These are phyloP conservation scores for Salix viminalis DNA, from an alignment of 345 rosid species.

Conservation along the genomic window DNA sequence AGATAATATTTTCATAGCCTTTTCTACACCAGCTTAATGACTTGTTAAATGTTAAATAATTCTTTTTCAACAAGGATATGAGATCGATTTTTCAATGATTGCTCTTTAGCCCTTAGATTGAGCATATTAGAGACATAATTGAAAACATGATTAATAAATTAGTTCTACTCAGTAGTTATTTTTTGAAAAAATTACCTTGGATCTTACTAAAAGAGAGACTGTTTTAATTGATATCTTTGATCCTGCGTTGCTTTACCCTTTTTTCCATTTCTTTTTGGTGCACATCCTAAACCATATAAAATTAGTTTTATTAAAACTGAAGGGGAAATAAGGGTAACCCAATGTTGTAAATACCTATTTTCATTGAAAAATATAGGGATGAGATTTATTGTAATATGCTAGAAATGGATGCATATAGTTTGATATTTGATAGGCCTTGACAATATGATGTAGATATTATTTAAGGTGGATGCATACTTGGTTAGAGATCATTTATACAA, in stretches of 20 bases:
- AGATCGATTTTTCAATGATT: neutral
- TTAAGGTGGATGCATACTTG: too few species aligned
- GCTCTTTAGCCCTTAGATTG: neutral
- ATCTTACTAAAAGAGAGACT: neutral
- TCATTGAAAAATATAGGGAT: too few species aligned
- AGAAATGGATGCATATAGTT: too few species aligned
- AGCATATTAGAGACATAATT: neutral
- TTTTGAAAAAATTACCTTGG: neutral
- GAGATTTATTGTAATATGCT: too few species aligned
- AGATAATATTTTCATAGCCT: neutral
- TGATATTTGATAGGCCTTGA: too few species aligned
- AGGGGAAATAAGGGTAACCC: too few species aligned
- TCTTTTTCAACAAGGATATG: neutral
- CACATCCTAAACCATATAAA: too few species aligned
- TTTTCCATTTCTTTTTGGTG: neutral
- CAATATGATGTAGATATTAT: too few species aligned
- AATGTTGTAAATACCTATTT: too few species aligned
- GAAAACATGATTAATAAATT: neutral
- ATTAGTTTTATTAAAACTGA: too few species aligned
- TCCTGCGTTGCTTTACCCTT: neutral
- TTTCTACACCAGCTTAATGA: neutral
- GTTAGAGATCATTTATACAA: too few species aligned
- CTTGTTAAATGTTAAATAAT: neutral
- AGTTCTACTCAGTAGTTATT: neutral
- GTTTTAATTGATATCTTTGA: neutral